phyloP scores from a whole-genome alignment of 441 rosid species.

The Daphne laureola region DNA sequence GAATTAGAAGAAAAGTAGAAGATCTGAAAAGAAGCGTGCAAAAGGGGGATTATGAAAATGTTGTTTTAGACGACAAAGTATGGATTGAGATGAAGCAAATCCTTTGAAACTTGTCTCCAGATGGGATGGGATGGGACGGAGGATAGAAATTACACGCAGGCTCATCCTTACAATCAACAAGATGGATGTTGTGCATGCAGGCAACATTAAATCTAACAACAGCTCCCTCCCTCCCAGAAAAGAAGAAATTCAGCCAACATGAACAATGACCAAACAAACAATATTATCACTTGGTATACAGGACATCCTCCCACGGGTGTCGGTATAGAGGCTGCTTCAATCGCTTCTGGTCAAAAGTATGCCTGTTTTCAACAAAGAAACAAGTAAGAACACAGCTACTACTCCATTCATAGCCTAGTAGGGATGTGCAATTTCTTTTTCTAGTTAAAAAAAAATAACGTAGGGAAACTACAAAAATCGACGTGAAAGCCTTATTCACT shows the following conservation, averaged over 20 bases:
- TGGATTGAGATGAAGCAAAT: no score
- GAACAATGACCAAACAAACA: no score
- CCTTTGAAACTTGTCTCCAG: no score
- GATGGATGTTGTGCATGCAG: slow-evolving; percentile 1
- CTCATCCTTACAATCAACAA: slow-evolving; percentile 19
- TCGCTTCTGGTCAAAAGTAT: slow-evolving; percentile 86
- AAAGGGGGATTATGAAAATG: no score
- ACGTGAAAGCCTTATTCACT: slow-evolving; percentile 4
- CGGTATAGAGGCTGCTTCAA: slow-evolving; percentile 82
- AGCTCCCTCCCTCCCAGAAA: slow-evolving; percentile 1
- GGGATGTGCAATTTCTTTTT: no score
- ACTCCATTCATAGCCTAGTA: not conserved
- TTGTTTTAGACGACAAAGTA: no score
- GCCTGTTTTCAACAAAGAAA: slow-evolving; percentile 26
- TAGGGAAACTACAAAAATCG: not conserved
- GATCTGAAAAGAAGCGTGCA: no score
- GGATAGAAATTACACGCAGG: slow-evolving; percentile 17
- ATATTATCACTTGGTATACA: slow-evolving; percentile 63
- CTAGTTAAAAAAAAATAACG: no score
- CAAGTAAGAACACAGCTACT: not conserved
- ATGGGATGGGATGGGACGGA: no score
- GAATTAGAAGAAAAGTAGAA: no score
- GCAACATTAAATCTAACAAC: not conserved
- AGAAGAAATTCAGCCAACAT: slow-evolving; percentile 6
- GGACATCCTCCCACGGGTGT: slow-evolving; percentile 91